Percentiles rank a stretch among this genome's conserved stretches.
These are phyloP conservation scores for Nigrospora sphaerica DNA, from an alignment of 2,329 filamentous ascomycete genomes.

Conservation along the genomic window DNA sequence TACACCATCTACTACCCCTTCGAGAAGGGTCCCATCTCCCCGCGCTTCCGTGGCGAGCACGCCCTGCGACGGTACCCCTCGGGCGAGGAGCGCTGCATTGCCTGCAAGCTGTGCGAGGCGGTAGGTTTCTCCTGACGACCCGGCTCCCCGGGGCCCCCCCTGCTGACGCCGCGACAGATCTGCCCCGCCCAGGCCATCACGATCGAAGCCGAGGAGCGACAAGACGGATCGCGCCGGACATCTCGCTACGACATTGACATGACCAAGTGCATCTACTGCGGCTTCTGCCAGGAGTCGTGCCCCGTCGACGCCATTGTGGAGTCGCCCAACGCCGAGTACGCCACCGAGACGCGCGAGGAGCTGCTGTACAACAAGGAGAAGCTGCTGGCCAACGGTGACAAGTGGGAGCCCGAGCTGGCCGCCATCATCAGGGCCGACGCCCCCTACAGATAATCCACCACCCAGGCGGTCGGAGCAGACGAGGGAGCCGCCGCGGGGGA, in stretches of 20 bases:
- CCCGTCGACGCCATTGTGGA: conserved; percentile 86
- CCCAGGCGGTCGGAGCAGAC: background rate
- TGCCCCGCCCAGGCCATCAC: conserved; percentile 98
- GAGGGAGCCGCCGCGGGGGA: background rate
- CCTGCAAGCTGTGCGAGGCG: conserved; percentile 98
- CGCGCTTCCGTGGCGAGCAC: conserved; percentile 96
- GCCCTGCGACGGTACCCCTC: conserved; percentile 93
- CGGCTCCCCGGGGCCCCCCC: background rate
- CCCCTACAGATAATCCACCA: conserved; percentile 65
- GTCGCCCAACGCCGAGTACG: conserved; percentile 56
- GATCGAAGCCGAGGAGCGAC: conserved; percentile 97
- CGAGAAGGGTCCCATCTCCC: conserved; percentile 97
- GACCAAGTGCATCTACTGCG: conserved; percentile 99
- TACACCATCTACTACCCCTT: conserved; percentile 99
- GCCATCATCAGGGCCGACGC: conserved; percentile 88
- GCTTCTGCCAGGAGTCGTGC: conserved; percentile 98
- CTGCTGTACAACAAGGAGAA: conserved; percentile 98
- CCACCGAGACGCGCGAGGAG: conserved; percentile 74
- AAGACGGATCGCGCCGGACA: conserved; percentile 88
- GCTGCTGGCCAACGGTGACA: conserved; percentile 80
- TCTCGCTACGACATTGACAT: conserved; percentile 99
- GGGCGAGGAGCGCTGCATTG: conserved; percentile 97
- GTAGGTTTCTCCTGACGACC: conserved; percentile 27
- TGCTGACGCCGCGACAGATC: conserved; percentile 41
- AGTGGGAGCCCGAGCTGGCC: conserved; percentile 96